These are phyloP conservation scores for Dentipellis sp. DNA, from an alignment of 768 basidiomycete genomes.

Conservation along the genomic window DNA sequence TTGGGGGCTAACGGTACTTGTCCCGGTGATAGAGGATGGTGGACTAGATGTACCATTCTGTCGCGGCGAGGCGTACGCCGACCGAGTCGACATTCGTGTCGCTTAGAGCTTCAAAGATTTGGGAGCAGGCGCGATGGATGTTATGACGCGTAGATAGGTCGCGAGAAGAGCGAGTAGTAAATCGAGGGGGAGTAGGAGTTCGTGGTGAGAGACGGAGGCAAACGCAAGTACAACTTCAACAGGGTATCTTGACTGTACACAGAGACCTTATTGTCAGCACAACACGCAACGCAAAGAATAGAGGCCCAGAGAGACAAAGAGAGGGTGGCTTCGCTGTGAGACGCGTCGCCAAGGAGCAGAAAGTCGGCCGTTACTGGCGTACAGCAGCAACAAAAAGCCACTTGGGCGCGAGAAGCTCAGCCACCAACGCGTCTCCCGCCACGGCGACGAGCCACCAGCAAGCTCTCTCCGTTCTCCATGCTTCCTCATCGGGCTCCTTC, in stretches of 20 bases:
- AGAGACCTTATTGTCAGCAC: not conserved
- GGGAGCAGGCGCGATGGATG: too few relatives aligned
- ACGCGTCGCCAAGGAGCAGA: not conserved
- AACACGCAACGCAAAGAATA: not conserved
- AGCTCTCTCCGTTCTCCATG: not conserved
- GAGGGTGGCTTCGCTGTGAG: not conserved
- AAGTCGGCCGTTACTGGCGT: not conserved
- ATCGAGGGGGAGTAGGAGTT: not conserved
- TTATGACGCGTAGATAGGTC: not conserved
- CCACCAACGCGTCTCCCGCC: conserved; percentile 1
- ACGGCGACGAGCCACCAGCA: not conserved
- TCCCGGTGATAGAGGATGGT: conserved; percentile 18
- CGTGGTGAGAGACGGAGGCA: too few relatives aligned
- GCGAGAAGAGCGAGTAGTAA: not conserved
- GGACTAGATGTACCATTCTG: conserved; percentile 21
- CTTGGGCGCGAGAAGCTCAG: conserved; percentile 1
- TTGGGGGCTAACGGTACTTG: conserved; percentile 20
- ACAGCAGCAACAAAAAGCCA: not conserved
- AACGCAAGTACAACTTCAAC: too few relatives aligned
- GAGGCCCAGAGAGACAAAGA: not conserved
- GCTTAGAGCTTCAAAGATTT: not conserved
- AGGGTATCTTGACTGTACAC: too few relatives aligned
- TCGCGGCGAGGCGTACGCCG: conserved; percentile 12
- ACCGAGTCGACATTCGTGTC: conserved; percentile 7
- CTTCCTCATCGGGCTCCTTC: not conserved